Conservation (phyloP, 2,329 filamentous ascomycete genomes). For the Clonostachys byssicola region DNA sequence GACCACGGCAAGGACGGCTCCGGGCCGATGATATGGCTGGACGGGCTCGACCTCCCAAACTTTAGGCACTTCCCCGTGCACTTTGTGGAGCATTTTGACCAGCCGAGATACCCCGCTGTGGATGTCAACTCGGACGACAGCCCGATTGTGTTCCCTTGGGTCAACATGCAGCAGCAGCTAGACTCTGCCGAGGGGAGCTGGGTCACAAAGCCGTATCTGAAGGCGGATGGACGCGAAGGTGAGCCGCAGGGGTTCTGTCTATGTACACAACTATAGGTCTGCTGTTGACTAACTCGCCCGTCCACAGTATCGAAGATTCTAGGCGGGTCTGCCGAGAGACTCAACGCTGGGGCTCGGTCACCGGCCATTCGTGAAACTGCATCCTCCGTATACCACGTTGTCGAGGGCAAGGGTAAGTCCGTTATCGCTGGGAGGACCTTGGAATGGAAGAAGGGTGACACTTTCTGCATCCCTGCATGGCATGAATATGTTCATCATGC, state of each 20-base stretch:
- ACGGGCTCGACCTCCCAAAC: constrained; percentile 45
- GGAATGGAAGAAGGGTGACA: too few species aligned
- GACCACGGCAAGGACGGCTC: constrained; percentile 37
- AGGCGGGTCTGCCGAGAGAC: constrained; percentile 38
- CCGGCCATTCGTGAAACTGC: constrained; percentile 38
- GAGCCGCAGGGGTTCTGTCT: constrained; percentile 22
- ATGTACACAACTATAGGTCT: constrained; percentile 23
- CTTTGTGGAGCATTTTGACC: constrained; percentile 43
- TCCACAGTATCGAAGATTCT: constrained; percentile 26
- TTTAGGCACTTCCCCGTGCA: constrained; percentile 46
- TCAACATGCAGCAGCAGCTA: background rate
- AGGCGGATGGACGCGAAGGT: too few species aligned
- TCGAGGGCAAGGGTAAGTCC: constrained; percentile 29
- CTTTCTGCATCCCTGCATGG: too few species aligned
- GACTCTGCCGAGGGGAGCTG: too few species aligned
- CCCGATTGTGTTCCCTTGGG: constrained; percentile 44
- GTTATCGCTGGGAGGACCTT: too few species aligned
- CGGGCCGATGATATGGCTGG: constrained; percentile 52
- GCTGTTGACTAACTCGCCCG: constrained; percentile 11
- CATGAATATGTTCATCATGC: too few species aligned
- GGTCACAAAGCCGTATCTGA: too few species aligned
- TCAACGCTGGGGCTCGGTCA: constrained; percentile 29
- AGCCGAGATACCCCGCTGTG: constrained; percentile 30
- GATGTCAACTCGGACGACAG: constrained; percentile 12
- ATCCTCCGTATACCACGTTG: constrained; percentile 48